These are phyloP conservation scores for Pisolithus orientalis DNA, from an alignment of 768 basidiomycete species.

Conservation along the genomic window DNA sequence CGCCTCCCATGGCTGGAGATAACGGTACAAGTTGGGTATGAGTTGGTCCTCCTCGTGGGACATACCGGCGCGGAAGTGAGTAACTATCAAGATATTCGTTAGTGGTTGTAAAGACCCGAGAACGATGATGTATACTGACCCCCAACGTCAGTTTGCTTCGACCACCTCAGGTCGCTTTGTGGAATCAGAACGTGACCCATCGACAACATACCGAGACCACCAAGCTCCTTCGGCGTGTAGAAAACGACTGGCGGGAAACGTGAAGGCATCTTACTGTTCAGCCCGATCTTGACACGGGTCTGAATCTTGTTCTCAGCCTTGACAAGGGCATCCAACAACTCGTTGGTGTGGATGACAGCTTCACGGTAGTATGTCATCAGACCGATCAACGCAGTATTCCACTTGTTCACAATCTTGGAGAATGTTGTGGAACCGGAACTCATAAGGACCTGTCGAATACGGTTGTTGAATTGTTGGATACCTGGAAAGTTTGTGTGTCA, in stretches of 20 bases:
- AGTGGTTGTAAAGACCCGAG: background rate
- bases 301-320: conserved; percentile 99
- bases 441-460: conserved; percentile 95
- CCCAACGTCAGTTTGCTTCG: conserved; percentile 95
- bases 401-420: conserved; percentile 98
- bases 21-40: conserved; percentile 95
- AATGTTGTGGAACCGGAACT: conserved; percentile 98
- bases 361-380: conserved; percentile 98
- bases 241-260: conserved; percentile 96
- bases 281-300: conserved; percentile 98
- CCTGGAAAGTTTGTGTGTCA: conserved; percentile 34
- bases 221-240: conserved; percentile 97
- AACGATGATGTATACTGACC: conserved; percentile 34
- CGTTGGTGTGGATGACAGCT: conserved; percentile 95
- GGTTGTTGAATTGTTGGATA: conserved; percentile 96
- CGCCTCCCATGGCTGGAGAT: conserved; percentile 95
- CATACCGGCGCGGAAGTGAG: conserved; percentile 99
- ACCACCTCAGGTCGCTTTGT: conserved; percentile 96
- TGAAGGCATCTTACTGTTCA: conserved; percentile 99
- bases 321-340: conserved; percentile 90
- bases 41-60: conserved; percentile 91
- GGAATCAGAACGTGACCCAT: conserved; percentile 99
- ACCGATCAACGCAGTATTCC: conserved; percentile 94
- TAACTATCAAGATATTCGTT: conserved; percentile 43
- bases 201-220: conserved; percentile 97